Evolutionary conservation across 768 basidiomycete genomes (phyloP), one percentile per base, ranked within the genome.

Genomic region (Tylopilus balloui): DNA sequence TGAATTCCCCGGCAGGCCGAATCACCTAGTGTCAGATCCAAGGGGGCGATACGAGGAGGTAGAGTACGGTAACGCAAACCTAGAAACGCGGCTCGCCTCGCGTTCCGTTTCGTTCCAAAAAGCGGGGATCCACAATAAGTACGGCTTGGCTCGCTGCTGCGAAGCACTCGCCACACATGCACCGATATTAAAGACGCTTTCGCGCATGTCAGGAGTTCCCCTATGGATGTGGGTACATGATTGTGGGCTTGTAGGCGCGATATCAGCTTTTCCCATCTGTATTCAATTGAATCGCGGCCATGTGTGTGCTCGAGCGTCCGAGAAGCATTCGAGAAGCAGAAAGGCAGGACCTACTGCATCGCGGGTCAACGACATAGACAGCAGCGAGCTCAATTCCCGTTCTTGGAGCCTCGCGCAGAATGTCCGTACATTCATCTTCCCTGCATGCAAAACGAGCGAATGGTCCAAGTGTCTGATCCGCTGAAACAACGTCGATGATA

Each of bases 401-500:
- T 39, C 41, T 24, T 23, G 6, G n/a, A 32, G 14, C 20, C 37
- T 38, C 15, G 32, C 32, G 27, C 27, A 28, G 10, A 5, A 10
- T 10, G 27, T 28, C 6, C 27, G 6, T 28, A 28, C n/a, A n/a
- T n/a, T n/a, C 5, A 28, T 5, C 6, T 11, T 11, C 8, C 13
- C 14, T 28, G 10, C 21, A 31, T 44, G 31, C 53, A 54, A 61
- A 52, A 51, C 5, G 53, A 59, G 27, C 53, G 47, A 36, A 60
- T 51, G 49, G 49, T 52, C 28, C 51, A 48, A 45, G 13, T 48
- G 41, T 51, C 42, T 41, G 47, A 42, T 56, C 53, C 47, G 41
- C 59, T 61, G 35, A 53, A 48, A 59, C 44, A 50, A 38, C 24
- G 46, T 41, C 43, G 42, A 52, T 54, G 52, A 52, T 51, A 57